Base-by-base conservation (phyloP, 2,329 filamentous ascomycete species). In the Pseudogymnoascus sp. region DNA sequence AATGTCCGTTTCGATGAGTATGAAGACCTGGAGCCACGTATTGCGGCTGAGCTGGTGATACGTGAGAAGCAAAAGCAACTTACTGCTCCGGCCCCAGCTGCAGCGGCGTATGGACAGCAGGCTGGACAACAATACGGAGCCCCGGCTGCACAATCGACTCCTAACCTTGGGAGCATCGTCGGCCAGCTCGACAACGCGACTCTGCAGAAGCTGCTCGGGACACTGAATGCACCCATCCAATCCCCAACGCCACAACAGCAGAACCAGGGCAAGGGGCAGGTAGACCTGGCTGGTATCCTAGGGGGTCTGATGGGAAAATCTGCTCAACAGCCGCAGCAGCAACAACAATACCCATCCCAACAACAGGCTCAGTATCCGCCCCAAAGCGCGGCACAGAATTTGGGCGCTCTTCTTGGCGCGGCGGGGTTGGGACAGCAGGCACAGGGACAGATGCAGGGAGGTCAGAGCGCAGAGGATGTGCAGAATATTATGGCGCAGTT, bases 1-100 rank as follows among this genome's bases (percentile, higher is more conserved):
- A 92, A 90, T 67, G 87, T 96, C 64, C 85, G 87, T 45, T 97
- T 91, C 72, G 90, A 96, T 69, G 89, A 96, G 72, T 97, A 97
- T 73, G 84, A 89, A 63, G 87, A 93, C 68, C 81, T 97, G 1
- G 89, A 96, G 37, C 89, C 92, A 0, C 75, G 79, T 5, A 86
- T 92, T 52, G 91, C 90, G 3, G 90, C 89, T 14, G 90, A 96
- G 68, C 84, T 97, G 14, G 89, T 96, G 63, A 74, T 88, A 43
- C 85, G 91, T 63, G 84, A 88, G 60, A 93, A 90, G 73, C 75
- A 80, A 66, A 78, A 72, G 69, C 69, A 69, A 69, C 21, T 71
- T 72, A 68, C 73, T 67, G 67, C 74, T 70, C 62, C 75, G 68
- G 65, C 73, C 65, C 67, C 73, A 70, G 62, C 61, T 35, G 49